phyloP scores from a whole-genome alignment of 495 filamentous ascomycete species.

The Tuber aestivum region DNA sequence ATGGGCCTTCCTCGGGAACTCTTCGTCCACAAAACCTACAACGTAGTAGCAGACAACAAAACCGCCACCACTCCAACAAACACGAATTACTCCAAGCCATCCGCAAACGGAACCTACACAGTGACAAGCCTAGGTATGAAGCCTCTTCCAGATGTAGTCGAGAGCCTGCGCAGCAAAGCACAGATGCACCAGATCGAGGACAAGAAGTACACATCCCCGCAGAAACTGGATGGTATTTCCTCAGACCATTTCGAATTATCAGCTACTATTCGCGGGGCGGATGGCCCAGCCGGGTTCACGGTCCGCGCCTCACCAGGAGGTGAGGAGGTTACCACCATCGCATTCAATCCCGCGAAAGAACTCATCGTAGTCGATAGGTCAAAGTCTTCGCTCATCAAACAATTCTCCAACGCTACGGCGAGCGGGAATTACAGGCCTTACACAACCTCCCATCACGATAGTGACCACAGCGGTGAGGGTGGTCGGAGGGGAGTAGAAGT shows the following conservation, averaged over 20 bases:
- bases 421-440: conserved; percentile 2
- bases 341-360: conserved; percentile 37
- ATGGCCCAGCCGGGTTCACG: conserved; percentile 14
- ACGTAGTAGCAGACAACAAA: conserved; percentile 37
- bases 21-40: conserved; percentile 44
- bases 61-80: conserved; percentile 34
- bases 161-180: conserved; percentile 4
- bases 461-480: conserved; percentile 9
- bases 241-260: conserved; percentile 18
- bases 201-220: conserved; percentile 6
- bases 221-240: neutral
- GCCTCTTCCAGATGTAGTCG: conserved; percentile 46
- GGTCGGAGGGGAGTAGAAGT: conserved; percentile 34
- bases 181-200: neutral
- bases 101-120: conserved; percentile 42
- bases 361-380: conserved; percentile 30
- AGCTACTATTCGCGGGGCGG: conserved; percentile 17
- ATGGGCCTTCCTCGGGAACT: conserved; percentile 46
- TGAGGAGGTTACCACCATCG: conserved; percentile 39
- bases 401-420: conserved; percentile 8
- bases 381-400: conserved; percentile 21
- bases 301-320: conserved; percentile 29
- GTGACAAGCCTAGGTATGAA: conserved; percentile 45
- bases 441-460: neutral
- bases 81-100: conserved; percentile 9